Conservation (phyloP, 352 stramenopile genomes). For the Globisporangium cederbergense region DNA sequence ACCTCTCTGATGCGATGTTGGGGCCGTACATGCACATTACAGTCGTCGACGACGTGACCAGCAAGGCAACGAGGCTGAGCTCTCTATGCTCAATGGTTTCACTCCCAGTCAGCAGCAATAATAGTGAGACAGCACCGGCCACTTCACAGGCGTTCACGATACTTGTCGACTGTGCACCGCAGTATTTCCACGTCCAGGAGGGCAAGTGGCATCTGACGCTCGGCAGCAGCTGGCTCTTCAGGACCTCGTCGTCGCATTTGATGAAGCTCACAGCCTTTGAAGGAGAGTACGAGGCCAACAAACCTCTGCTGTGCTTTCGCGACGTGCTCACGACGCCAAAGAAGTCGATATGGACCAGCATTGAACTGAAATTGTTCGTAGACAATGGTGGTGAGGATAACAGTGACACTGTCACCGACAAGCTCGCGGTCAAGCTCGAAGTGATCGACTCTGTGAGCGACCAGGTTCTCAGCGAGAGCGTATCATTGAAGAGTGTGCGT, state of each 20-base stretch:
- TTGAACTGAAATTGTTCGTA: constrained; percentile 42
- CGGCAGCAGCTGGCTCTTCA: constrained; percentile 45
- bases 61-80: constrained; percentile 27
- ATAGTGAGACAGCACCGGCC: background rate
- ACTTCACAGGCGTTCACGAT: constrained; percentile 38
- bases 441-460: constrained; percentile 42
- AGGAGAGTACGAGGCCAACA: constrained; percentile 62
- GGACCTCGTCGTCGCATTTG: constrained; percentile 28
- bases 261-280: constrained; percentile 46
- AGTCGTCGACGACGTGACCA: constrained; percentile 44
- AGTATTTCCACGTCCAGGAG: constrained; percentile 26
- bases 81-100: constrained; percentile 30
- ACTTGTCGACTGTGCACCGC: constrained; percentile 49
- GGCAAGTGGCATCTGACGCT: constrained; percentile 62
- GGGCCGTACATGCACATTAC: constrained; percentile 39
- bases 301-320: constrained; percentile 56
- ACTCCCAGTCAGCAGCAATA: constrained; percentile 13
- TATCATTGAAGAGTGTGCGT: constrained; percentile 27
- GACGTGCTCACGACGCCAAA: constrained; percentile 51
- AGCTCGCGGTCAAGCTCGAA: constrained; percentile 50
- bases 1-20: constrained; percentile 54
- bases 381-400: background rate
- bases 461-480: constrained; percentile 24
- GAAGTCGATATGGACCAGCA: constrained; percentile 38
- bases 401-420: constrained; percentile 15